Conservation (phyloP, 768 basidiomycete species). For the Mycena amicta region DNA sequence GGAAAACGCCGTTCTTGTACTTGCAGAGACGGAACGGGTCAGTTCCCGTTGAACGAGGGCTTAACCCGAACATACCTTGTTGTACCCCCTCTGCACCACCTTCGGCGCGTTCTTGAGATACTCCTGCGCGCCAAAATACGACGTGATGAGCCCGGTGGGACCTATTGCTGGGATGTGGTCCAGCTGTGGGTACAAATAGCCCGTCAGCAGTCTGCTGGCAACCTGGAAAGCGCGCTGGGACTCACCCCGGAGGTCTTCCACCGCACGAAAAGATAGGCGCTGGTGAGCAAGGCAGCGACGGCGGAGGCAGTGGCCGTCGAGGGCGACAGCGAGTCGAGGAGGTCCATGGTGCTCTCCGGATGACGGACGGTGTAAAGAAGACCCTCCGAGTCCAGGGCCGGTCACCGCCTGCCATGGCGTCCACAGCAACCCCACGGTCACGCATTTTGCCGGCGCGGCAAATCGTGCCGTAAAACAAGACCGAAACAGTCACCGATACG, state of each 20-base stretch:
- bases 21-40: not conserved
- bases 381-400: too few relatives aligned
- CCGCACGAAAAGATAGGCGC: not conserved
- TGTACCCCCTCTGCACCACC: constrained; percentile 37
- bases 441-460: too few relatives aligned
- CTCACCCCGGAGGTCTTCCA: not conserved
- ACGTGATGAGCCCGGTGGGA: constrained; percentile 31
- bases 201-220: not conserved
- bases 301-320: not conserved
- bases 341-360: not conserved
- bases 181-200: not conserved
- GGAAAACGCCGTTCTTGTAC: constrained; percentile 35
- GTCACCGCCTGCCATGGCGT: too few relatives aligned
- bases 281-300: not conserved
- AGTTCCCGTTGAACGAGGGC: not conserved
- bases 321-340: not conserved
- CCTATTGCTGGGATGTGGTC: constrained; percentile 36
- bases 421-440: too few relatives aligned
- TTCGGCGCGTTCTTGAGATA: constrained; percentile 26
- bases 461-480: too few relatives aligned
- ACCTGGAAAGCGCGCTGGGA: not conserved
- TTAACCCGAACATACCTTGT: constrained; percentile 24
- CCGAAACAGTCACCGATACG: too few relatives aligned
- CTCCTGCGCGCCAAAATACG: constrained; percentile 32
- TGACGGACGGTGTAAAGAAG: too few relatives aligned